A percentile compares a stretch with the other conserved stretches of the same genome.
Evolutionary conservation across 306 rosid species (phyloP).

Genomic region (Crataegus laevigata): DNA sequence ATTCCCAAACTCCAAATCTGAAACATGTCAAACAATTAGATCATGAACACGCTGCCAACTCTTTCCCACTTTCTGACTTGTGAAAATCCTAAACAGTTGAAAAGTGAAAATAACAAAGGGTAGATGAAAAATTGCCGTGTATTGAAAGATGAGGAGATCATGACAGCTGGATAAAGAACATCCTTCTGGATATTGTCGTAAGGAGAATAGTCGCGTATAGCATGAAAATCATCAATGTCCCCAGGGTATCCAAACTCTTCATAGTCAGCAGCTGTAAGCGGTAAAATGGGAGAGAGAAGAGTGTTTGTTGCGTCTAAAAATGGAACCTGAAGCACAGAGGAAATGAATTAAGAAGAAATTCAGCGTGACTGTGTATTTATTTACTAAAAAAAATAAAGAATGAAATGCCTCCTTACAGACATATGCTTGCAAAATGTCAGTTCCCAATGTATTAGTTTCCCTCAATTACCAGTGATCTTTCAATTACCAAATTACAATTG

Average conservation of each 20-base stretch:
- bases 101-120: not conserved
- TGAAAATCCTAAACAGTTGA: not conserved
- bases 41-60: not conserved
- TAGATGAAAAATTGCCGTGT: conserved; percentile 44
- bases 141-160: conserved; percentile 71
- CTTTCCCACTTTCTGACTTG: not conserved
- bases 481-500: not conserved
- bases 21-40: conserved; percentile 14
- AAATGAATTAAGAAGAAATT: not conserved
- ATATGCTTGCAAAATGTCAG: not conserved
- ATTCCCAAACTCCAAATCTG: conserved; percentile 98
- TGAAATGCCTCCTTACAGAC: not conserved
- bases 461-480: too few relatives aligned
- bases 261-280: conserved; percentile 60
- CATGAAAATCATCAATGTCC: conserved; percentile 68
- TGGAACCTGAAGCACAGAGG: conserved; percentile 61
- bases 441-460: not conserved
- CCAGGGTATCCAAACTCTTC: conserved; percentile 94
- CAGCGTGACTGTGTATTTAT: not conserved
- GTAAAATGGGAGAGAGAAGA: conserved; percentile 77
- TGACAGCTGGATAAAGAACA: conserved; percentile 64
- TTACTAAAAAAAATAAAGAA: not conserved
- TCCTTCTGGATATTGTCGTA: conserved; percentile 79
- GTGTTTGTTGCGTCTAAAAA: conserved; percentile 82
- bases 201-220: conserved; percentile 75